Evolutionary conservation across 2,329 filamentous ascomycete species (phyloP).

Genomic region (Arthroderma sp.): DNA sequence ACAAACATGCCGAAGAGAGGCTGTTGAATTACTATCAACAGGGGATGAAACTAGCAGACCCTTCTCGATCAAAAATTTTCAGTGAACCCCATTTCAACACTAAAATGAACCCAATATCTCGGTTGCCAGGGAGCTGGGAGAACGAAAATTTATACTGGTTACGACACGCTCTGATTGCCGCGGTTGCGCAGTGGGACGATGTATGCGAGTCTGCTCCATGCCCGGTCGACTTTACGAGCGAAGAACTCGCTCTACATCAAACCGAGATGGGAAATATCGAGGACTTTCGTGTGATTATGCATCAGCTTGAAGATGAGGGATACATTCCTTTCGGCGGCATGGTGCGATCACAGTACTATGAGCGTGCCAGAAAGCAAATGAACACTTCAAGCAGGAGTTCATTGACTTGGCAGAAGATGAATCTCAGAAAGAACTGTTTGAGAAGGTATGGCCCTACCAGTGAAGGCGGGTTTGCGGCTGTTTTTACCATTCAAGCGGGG

Average conservation of each 20-base stretch:
- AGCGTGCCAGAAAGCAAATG: neutral
- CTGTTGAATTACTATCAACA: slow-evolving; percentile 17
- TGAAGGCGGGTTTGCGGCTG: too few relatives aligned
- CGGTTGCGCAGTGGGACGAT: slow-evolving; percentile 15
- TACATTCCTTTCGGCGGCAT: neutral
- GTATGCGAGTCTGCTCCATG: slow-evolving; percentile 11
- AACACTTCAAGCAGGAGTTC: slow-evolving; percentile 15
- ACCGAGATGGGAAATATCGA: slow-evolving; percentile 21
- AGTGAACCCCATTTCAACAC: slow-evolving; percentile 10
- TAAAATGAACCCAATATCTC: slow-evolving; percentile 17
- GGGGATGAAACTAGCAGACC: slow-evolving; percentile 11
- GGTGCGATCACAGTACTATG: slow-evolving; percentile 1
- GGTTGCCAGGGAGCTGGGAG: slow-evolving; percentile 22
- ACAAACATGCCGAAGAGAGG: slow-evolving; percentile 16
- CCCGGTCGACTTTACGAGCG: slow-evolving; percentile 14
- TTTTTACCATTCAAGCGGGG: too few relatives aligned
- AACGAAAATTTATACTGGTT: slow-evolving; percentile 22
- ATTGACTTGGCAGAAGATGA: slow-evolving; percentile 14
- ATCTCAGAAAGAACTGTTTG: slow-evolving; percentile 10
- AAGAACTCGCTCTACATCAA: slow-evolving; percentile 15
- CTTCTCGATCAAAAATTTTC: slow-evolving; percentile 18
- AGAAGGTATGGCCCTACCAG: slow-evolving; percentile 17
- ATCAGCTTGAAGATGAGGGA: neutral
- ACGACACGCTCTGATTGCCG: slow-evolving; percentile 10
- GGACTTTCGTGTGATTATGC: slow-evolving; percentile 17